Evolutionary conservation across 1,284 basidiomycete genomes (phyloP).

Genomic region (Testicularia cyperi): DNA sequence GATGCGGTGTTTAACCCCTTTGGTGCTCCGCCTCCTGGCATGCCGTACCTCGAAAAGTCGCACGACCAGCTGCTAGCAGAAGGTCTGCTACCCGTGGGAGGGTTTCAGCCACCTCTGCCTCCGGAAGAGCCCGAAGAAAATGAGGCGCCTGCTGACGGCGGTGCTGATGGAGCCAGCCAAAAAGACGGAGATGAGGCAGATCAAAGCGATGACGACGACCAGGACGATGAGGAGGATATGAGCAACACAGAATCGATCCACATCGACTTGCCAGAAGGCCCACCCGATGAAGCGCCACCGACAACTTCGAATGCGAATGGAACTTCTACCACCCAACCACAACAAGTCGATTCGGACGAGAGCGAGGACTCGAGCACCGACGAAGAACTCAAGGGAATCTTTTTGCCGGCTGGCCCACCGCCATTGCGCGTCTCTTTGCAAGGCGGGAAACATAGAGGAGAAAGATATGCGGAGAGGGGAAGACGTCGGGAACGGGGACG

Average conservation of each 20-base stretch:
- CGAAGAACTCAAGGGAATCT: conserved; percentile 49
- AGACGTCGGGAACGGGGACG: too few relatives aligned
- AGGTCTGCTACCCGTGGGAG: conserved; percentile 10
- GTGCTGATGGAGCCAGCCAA: conserved; percentile 11
- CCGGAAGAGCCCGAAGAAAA: too few relatives aligned
- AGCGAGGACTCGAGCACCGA: conserved; percentile 47
- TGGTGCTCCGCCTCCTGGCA: conserved; percentile 91
- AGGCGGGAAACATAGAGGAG: neutral
- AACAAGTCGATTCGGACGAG: conserved; percentile 3
- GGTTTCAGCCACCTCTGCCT: conserved; percentile 1
- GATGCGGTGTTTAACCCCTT: conserved; percentile 89
- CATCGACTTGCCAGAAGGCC: conserved; percentile 23
- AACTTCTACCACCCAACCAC: conserved; percentile 2
- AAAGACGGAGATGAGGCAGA: conserved; percentile 2
- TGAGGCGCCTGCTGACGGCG: neutral
- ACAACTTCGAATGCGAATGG: too few relatives aligned
- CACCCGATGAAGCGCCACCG: too few relatives aligned
- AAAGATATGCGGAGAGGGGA: too few relatives aligned
- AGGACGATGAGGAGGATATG: conserved; percentile 9
- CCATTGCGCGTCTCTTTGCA: conserved; percentile 8
- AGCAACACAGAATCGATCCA: too few relatives aligned
- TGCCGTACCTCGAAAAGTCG: conserved; percentile 78
- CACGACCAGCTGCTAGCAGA: conserved; percentile 25
- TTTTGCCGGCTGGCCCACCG: conserved; percentile 52
- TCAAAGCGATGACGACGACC: conserved; percentile 7